Base-by-base conservation (phyloP, 495 filamentous ascomycete species). In the Neohortaea acidophila region DNA sequence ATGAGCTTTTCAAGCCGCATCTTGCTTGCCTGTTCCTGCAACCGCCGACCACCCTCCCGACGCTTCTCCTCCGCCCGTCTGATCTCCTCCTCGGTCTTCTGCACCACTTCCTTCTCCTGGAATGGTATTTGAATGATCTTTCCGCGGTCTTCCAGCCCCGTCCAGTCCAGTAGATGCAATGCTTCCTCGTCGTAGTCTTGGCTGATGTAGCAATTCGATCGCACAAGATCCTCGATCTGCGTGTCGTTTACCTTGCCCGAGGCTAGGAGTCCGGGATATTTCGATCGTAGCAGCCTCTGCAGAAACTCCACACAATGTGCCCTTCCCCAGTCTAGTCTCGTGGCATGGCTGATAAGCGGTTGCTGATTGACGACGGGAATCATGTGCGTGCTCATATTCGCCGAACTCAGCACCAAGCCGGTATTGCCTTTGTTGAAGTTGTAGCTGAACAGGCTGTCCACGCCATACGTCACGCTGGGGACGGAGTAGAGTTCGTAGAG, bases 11-110 rank as follows among this genome's bases (percentile, higher is more conserved):
- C 91, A 4, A 97, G 60, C 13, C 89, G 72, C 80, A 93, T 92
- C 55, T 91, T 94, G 2, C 89, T 87, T 0, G 89, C 91, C 54
- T 97, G 89, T 50, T 94, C 89, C 53, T 97, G 89, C 14, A 97
- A 57, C 22, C 91, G 66, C 35, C 87, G 70, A 1, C 89, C 89
- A 49, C 82, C 84, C 58, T 96, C 89, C 51, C 87, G 87, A 51
- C 87, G 80, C 52, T 83, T 73, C 60, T 97, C 89, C 11, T 84
- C 85, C 41, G 87, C 81, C 10, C 73, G 64, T 3, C 78, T 80
- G 5, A 97, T 69, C 54, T 97, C 91, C 51, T 96, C 91, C 55
- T 91, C 79, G 9, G 74, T 83, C 54, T 97, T 97, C 53, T 91
- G 81, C 0, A 81, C 58, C 2, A 92, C 65, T 4, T 94, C 64